Conservation (phyloP, 352 stramenopile species). For the Pythium folliculosum region DNA sequence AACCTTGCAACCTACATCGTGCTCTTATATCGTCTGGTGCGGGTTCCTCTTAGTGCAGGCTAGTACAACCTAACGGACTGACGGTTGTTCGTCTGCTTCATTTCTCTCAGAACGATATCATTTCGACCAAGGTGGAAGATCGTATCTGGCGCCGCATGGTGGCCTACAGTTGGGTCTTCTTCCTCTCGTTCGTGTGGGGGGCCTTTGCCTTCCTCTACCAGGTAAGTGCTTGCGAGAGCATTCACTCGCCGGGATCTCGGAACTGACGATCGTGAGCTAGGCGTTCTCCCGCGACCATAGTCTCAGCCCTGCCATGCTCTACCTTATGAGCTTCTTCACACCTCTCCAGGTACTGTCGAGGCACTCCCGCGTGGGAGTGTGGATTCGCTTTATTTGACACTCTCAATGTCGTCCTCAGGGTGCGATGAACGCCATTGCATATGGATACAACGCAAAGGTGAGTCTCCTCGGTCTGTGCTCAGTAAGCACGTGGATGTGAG, state of each 20-base stretch:
- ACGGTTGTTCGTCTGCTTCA: neutral
- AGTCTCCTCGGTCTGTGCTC: slow-evolving; percentile 6
- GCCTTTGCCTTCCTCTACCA: slow-evolving; percentile 52
- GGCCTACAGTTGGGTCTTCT: slow-evolving; percentile 62
- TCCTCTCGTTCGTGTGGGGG: slow-evolving; percentile 50
- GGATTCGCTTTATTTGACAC: neutral
- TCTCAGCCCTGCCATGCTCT: slow-evolving; percentile 53
- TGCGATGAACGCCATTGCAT: slow-evolving; percentile 55
- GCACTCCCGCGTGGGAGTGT: neutral
- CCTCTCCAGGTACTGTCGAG: slow-evolving; percentile 55
- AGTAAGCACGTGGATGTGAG: neutral
- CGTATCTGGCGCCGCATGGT: slow-evolving; percentile 69
- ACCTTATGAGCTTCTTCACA: slow-evolving; percentile 66
- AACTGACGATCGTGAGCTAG: slow-evolving; percentile 12
- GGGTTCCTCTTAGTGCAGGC: neutral
- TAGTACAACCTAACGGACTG: neutral
- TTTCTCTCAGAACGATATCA: slow-evolving; percentile 37
- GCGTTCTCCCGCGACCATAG: slow-evolving; percentile 43
- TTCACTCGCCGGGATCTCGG: neutral
- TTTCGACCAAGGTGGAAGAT: slow-evolving; percentile 70
- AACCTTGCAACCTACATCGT: slow-evolving; percentile 65
- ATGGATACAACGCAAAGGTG: slow-evolving; percentile 71
- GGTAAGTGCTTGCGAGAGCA: slow-evolving; percentile 13
- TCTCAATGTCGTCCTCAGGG: slow-evolving; percentile 30
- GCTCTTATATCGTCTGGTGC: slow-evolving; percentile 61